Evolutionary conservation across 768 basidiomycete genomes (phyloP), one percentile per base, ranked within the genome.

Genomic region (Mycena floridula): DNA sequence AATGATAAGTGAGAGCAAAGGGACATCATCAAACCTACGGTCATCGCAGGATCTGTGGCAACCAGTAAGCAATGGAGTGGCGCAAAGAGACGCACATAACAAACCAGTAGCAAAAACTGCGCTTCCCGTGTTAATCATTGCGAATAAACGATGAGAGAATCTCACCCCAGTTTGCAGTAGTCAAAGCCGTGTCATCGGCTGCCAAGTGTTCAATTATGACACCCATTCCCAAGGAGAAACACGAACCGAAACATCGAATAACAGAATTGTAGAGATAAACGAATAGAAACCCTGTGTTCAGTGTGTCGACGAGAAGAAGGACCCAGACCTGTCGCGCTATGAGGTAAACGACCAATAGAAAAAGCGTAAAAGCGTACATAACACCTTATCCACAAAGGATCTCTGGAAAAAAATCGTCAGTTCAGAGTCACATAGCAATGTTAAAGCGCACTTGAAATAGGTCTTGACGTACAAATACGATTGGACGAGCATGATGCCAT

Each of bases 241-340:
- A 51, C 60, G 6, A 38, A 74, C 77, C 72, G 27, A 74, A 78
- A 46, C 68, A 59, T 9, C 57, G 55, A 26, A 78, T 67, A 23
- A 79, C 61, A 8, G 74, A 65, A 9, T 68, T 57, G 45, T 77
- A 79, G n/a, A 77, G 50, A 49, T 74, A 73, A 1, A 64, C 50
- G n/a, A 69, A 56, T 25, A 72, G 67, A 48, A 74, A 77, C 4
- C 58, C 52, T 2, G 69, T 65, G 48, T 76, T 76, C 23, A 71
- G 49, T 0, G 74, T 75, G 55, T 79, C 77, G 32, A 67, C 70
- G 7, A 72, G 15, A 38, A 77, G 63, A 3, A 78, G 58, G 22
- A 68, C 43, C 5, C 43, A 42, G 7, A 70, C n/a, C n/a, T n/a
- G n/a, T n/a, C n/a, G n/a, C n/a, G n/a, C n/a, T n/a, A n/a, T n/a